phyloP scores from a whole-genome alignment of 179 eudicot species.

The Beta macrorhiza region DNA sequence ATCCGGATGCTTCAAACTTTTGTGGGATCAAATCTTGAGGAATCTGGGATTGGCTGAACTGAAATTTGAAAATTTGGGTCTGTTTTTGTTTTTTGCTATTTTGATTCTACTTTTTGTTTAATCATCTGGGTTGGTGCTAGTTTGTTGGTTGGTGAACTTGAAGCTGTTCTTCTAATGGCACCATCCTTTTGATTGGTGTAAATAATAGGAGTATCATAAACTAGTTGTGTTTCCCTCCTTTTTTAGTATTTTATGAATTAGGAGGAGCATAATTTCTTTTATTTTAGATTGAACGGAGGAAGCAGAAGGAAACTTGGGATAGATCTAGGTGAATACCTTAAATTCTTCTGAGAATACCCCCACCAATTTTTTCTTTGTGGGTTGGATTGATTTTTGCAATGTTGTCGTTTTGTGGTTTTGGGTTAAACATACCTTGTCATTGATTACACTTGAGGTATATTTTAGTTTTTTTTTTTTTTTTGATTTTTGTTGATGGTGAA shows the following conservation, averaged over 20 bases:
- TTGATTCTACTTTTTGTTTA: conserved; percentile 11
- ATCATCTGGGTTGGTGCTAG: conserved; percentile 23
- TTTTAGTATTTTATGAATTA: conserved; percentile 27
- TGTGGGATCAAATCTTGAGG: conserved; percentile 30
- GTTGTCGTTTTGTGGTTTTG: not conserved
- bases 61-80: conserved; percentile 17
- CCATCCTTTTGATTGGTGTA: conserved; percentile 26
- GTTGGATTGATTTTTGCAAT: conserved; percentile 9
- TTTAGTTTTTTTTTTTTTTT: not conserved
- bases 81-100: too few relatives aligned
- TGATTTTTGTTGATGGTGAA: not conserved
- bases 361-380: conserved; percentile 50
- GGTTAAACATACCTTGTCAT: conserved; percentile 31
- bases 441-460: conserved; percentile 15
- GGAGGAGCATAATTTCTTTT: conserved; percentile 22
- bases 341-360: conserved; percentile 30
- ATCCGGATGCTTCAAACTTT: conserved; percentile 13
- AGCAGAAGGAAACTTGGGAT: conserved; percentile 24
- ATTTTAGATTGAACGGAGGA: conserved; percentile 25
- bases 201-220: conserved; percentile 22
- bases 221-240: conserved; percentile 28
- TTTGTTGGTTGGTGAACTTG: conserved; percentile 17
- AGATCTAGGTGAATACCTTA: conserved; percentile 11
- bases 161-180: not conserved
- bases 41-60: conserved; percentile 37